Evolutionary conservation across 257 asterid genomes (phyloP), one percentile per base, ranked within the genome.

Genomic region (Solanum dulcamara): DNA sequence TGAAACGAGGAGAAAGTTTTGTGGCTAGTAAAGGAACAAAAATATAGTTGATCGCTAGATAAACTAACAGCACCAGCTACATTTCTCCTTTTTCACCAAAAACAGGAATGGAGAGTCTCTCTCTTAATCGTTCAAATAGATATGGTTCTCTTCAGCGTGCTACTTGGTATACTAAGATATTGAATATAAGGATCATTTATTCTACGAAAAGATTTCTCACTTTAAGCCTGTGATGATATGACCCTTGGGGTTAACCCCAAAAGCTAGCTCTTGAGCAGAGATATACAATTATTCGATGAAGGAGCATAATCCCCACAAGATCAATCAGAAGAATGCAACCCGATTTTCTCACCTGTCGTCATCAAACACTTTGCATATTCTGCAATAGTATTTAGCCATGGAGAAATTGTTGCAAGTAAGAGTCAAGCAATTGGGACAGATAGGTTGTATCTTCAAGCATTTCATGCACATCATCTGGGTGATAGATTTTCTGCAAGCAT

Each of bases 381-480:
- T 59, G 95, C 98, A 95, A 60, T 90, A 95, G 92, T 94, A 92
- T 86, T 86, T 94, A 48, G 92, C 97, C 98, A 95, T 95, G 86
- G 93, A 91, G 88, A 93, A 94, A 87, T 90, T 93, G 68, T 85
- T 70, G 88, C 98, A 95, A 75, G 93, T 85, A 75, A 40, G 85
- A 40, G 87, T 89, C 32, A 86, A 87, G 84, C 98, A 95, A 80
- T 35, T 90, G 48, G 93, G 89, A 75, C 94, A 92, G 50, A 94
- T 87, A 62, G 92, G 92, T 89, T 94, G 98, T 85, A 93, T 87
- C 40, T 89, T 85, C 89, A 94, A 87, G 91, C 98, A 95, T 89
- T 89, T 90, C 98, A 94, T 95, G 93, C 98, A 95, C 94, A 94
- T 89, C 94, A 95, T 95, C 84, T 92, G 88, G 48, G 90, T 91